phyloP scores from a whole-genome alignment of 139 green algal species.

The Desmodesmus armatus region DNA sequence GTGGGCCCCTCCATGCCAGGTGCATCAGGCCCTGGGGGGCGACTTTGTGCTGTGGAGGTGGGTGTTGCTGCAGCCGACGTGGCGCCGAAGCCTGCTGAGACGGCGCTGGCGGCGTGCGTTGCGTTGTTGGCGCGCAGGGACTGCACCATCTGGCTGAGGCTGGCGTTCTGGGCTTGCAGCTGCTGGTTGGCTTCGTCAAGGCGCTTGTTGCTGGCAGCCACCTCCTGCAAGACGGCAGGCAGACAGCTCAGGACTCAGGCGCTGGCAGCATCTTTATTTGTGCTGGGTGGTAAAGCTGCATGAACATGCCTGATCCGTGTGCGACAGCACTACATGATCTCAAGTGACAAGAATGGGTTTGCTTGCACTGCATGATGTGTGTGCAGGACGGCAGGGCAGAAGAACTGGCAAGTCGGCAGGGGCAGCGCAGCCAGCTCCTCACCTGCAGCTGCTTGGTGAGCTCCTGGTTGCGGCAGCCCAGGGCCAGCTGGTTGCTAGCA shows the following conservation, averaged over 20 bases:
- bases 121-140: neutral
- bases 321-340: too few relatives aligned
- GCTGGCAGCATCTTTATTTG: neutral
- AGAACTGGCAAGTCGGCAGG: too few relatives aligned
- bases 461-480: slow-evolving; percentile 4
- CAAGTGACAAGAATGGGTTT: too few relatives aligned
- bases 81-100: too few relatives aligned
- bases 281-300: neutral
- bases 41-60: too few relatives aligned
- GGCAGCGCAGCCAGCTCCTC: neutral
- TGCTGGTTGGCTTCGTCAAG: slow-evolving; percentile 11
- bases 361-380: too few relatives aligned
- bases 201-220: slow-evolving; percentile 9
- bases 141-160: slow-evolving; percentile 26
- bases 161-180: slow-evolving; percentile 26
- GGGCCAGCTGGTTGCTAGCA: slow-evolving; percentile 1
- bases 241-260: neutral
- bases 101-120: too few relatives aligned
- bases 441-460: slow-evolving; percentile 18
- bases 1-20: neutral
- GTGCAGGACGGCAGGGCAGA: too few relatives aligned
- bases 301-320: neutral
- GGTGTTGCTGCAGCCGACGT: too few relatives aligned
- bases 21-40: too few relatives aligned
- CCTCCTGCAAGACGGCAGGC: slow-evolving; percentile 16